phyloP scores from a whole-genome alignment of 345 rosid species.

The Kernera saxatilis region DNA sequence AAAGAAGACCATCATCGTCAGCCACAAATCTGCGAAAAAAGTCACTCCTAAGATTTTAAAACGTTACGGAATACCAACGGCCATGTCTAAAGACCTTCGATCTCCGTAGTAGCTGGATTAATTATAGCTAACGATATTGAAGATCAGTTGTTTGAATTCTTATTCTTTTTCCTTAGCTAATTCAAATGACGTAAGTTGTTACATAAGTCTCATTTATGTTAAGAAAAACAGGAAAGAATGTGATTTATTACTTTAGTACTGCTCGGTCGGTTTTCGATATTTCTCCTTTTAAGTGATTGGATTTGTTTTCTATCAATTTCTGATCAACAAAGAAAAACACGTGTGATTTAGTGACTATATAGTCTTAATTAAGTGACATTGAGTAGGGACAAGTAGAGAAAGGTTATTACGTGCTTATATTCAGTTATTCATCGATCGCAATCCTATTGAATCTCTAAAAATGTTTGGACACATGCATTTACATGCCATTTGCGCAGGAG shows the following conservation, averaged over 20 bases:
- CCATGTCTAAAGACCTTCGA: conserved; percentile 46
- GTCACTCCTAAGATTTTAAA: conserved; percentile 54
- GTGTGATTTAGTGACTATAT: background rate
- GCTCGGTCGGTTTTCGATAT: conserved; percentile 61
- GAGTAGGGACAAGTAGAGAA: too few relatives aligned
- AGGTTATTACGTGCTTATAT: too few relatives aligned
- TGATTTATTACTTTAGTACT: too few relatives aligned
- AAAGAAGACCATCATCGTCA: conserved; percentile 49
- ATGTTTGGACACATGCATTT: too few relatives aligned
- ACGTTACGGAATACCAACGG: conserved; percentile 56
- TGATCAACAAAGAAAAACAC: conserved; percentile 8
- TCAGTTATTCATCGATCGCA: too few relatives aligned
- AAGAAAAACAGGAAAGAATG: too few relatives aligned
- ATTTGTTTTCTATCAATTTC: conserved; percentile 50
- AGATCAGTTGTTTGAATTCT: background rate
- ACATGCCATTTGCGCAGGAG: too few relatives aligned
- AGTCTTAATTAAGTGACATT: too few relatives aligned
- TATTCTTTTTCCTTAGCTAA: too few relatives aligned
- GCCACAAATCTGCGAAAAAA: conserved; percentile 38
- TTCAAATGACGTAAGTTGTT: too few relatives aligned
- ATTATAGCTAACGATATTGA: background rate
- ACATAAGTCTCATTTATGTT: too few relatives aligned
- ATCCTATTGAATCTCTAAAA: too few relatives aligned
- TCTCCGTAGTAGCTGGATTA: background rate
- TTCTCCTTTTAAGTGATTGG: conserved; percentile 51